A percentile compares a stretch with the other conserved stretches of the same genome.
These are phyloP conservation scores for Eimeria maxima DNA, from an alignment of 169 alveolate genomes.

Conservation along the genomic window DNA sequence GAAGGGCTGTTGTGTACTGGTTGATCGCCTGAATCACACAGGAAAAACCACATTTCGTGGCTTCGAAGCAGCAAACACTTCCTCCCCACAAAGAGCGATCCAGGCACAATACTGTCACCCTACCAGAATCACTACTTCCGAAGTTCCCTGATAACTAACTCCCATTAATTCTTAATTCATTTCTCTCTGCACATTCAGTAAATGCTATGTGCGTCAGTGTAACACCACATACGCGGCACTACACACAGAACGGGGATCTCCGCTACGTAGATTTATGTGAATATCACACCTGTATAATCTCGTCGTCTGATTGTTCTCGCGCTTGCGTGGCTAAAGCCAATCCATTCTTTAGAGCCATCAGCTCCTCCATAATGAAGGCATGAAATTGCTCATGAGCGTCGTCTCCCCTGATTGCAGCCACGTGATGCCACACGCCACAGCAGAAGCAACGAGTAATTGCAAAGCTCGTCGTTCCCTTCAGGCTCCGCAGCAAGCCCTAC, in stretches of 20 bases:
- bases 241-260: neutral
- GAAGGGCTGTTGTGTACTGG: slow-evolving; percentile 84
- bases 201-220: neutral
- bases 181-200: neutral
- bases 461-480: neutral
- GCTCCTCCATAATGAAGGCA: slow-evolving; percentile 79
- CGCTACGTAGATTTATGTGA: neutral
- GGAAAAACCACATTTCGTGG: neutral
- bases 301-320: slow-evolving; percentile 85
- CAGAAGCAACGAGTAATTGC: neutral
- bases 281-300: slow-evolving; percentile 79
- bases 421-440: neutral
- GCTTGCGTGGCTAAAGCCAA: slow-evolving; percentile 83
- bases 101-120: neutral
- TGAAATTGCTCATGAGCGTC: slow-evolving; percentile 83
- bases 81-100: neutral
- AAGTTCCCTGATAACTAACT: neutral
- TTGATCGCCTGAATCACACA: slow-evolving; percentile 81
- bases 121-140: neutral
- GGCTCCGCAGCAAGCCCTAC: neutral
- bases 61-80: neutral
- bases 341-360: slow-evolving; percentile 81
- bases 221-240: neutral
- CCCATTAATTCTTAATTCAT: neutral
- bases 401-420: slow-evolving; percentile 68